Conservation (phyloP, 1,284 basidiomycete species). For the Wolfiporia cocos region DNA sequence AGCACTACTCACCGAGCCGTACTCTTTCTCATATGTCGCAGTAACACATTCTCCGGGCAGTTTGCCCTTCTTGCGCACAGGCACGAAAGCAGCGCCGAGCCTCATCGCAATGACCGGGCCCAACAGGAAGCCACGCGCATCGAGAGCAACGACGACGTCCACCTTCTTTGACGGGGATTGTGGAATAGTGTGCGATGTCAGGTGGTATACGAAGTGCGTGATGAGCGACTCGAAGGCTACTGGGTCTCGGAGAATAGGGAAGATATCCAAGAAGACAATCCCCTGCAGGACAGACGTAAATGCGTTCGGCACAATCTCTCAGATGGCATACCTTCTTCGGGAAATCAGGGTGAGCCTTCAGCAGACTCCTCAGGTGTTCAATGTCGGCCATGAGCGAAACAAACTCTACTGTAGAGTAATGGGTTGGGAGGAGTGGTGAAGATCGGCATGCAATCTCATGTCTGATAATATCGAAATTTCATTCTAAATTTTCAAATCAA, state of each 20-base stretch:
- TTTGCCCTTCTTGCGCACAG: slow-evolving; percentile 93
- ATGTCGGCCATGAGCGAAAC: slow-evolving; percentile 63
- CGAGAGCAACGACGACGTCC: slow-evolving; percentile 93
- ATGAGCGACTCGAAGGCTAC: slow-evolving; percentile 86
- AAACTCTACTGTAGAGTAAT: not conserved
- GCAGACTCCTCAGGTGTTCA: slow-evolving; percentile 60
- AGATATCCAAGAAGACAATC: slow-evolving; percentile 83
- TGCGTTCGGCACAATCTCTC: not conserved
- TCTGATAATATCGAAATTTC: too few relatives aligned
- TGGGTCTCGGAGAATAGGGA: slow-evolving; percentile 84
- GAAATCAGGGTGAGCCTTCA: slow-evolving; percentile 75
- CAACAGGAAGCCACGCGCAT: slow-evolving; percentile 94
- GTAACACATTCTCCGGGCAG: slow-evolving; percentile 82
- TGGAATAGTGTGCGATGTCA: slow-evolving; percentile 74
- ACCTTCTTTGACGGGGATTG: slow-evolving; percentile 63
- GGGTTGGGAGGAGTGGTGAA: not conserved
- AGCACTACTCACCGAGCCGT: slow-evolving; percentile 61
- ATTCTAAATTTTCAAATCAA: too few relatives aligned
- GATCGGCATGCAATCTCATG: not conserved
- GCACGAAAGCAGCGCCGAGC: slow-evolving; percentile 93
- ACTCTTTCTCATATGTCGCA: slow-evolving; percentile 90
- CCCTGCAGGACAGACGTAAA: slow-evolving; percentile 41
- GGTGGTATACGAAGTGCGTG: slow-evolving; percentile 84
- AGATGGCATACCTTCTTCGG: slow-evolving; percentile 70
- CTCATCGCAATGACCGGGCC: slow-evolving; percentile 91